Evolutionary conservation across 148 eudicot species (phyloP).

Genomic region (Rhododendron mucronatum): DNA sequence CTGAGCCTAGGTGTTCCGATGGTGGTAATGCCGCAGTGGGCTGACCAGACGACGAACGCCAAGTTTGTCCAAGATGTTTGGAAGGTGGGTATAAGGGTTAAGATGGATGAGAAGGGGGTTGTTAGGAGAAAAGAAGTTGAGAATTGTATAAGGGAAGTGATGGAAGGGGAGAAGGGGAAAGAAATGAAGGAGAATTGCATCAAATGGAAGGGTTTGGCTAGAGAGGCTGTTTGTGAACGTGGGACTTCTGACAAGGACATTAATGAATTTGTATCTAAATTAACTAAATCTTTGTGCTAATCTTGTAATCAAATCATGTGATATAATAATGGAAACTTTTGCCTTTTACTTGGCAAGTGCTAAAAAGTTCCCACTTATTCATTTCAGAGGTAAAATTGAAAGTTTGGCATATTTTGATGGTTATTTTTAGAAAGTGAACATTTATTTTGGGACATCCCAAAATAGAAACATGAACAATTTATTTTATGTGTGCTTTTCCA

Average conservation of each 20-base stretch:
- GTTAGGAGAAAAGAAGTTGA: conserved; percentile 33
- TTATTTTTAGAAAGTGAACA: too few species aligned
- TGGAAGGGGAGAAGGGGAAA: conserved; percentile 37
- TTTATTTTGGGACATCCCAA: too few species aligned
- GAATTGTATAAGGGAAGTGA: conserved; percentile 30
- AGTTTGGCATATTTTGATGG: too few species aligned
- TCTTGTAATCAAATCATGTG: background rate
- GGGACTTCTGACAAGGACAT: conserved; percentile 42
- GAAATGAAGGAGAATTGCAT: conserved; percentile 27
- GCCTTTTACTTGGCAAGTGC: background rate
- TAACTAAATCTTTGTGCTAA: background rate
- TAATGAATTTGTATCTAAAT: conserved; percentile 27
- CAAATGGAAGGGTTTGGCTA: conserved; percentile 37
- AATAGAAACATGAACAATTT: too few species aligned
- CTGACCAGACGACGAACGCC: conserved; percentile 42
- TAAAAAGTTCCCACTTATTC: background rate
- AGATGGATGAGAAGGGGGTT: conserved; percentile 28
- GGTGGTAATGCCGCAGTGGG: conserved; percentile 53
- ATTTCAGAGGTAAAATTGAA: background rate
- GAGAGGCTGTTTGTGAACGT: conserved; percentile 27
- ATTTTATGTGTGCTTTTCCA: too few species aligned
- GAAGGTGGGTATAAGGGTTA: conserved; percentile 46
- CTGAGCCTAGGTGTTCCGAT: conserved; percentile 37
- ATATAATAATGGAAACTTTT: background rate
- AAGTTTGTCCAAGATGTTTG: conserved; percentile 45